phyloP scores from a whole-genome alignment of 257 asterid species.

The Solanum piurae region DNA sequence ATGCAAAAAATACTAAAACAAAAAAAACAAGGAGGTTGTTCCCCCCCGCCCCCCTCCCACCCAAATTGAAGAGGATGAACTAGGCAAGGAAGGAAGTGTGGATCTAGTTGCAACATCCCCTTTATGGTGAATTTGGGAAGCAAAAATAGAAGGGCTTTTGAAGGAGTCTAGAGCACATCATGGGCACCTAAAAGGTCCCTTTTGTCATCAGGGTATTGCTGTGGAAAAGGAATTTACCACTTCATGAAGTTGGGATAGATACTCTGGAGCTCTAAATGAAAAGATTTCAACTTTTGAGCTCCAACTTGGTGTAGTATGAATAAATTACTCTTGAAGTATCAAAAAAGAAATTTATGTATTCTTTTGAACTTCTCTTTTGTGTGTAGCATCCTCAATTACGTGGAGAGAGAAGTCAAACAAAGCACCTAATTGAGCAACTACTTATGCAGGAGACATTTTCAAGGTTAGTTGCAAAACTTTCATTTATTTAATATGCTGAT shows the following conservation, averaged over 20 bases:
- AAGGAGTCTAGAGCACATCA: background rate
- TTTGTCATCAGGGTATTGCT: background rate
- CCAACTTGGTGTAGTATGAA: background rate
- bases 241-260: background rate
- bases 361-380: background rate
- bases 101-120: background rate
- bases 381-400: slow-evolving; percentile 22
- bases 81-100: background rate
- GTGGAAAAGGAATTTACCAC: background rate
- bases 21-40: background rate
- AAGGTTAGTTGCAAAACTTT: slow-evolving; percentile 36
- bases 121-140: background rate
- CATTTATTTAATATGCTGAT: background rate
- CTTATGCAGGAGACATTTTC: slow-evolving; percentile 64
- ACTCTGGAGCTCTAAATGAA: background rate
- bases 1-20: background rate
- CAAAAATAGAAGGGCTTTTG: background rate
- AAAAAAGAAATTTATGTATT: background rate
- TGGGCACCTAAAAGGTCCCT: background rate
- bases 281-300: background rate
- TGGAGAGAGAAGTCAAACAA: slow-evolving; percentile 36
- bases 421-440: slow-evolving; percentile 54
- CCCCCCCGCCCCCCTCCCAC: background rate
- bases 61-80: background rate
- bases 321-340: background rate